Base-by-base conservation (phyloP, 1,284 basidiomycete species). In the Ceratobasidium theobromae region DNA sequence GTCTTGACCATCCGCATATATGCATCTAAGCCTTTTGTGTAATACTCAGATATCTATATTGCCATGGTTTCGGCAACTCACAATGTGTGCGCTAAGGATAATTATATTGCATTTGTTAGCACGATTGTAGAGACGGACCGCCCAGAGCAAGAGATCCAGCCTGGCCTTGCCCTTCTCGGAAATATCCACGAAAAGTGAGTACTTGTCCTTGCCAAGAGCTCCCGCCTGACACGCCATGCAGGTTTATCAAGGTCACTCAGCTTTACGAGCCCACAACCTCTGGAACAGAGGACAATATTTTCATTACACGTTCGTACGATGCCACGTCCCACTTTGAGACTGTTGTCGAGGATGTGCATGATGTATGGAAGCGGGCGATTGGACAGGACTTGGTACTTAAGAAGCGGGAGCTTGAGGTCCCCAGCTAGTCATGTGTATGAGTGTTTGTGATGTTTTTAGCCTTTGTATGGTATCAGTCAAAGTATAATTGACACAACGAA, bases 241-340 rank as follows among this genome's bases (percentile, higher is more conserved):
- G 94, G 76, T 99, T 99, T 79, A 85, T 99, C 67, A 88, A 88
- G 28, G 88, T 98, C 72, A 85, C 88, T 11, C 87, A 95, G 30
- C 78, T 98, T 57, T 98, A 96, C 80, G 91, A 88, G 57, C 95
- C 97, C 6, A 93, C 94, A 8, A 83, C 91, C 35, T 79, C 84
- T 49, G 97, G 97, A 66, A 74, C 82, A 70, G 82, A 84, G 51
- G 92, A 95, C 80, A 90, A 93, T 74, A 91, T 99, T 75, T 99
- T 93, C 80, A 88, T 99, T 80, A 98, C 97, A 67, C 91, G 91
- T 67, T 98, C 95, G 5, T 98, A 98, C 78, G 97, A 99, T 76
- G 95, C 97, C 11, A 98, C 97, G 8, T 95, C 93, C 53, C 97
- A 99, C 80, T 99, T 99, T 75, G 97, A 99, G 83, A 98, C 95